A percentile compares a stretch with the other conserved stretches of the same genome.
phyloP scores from a whole-genome alignment of 495 filamentous ascomycete genomes.

The Penicillium crystallinum region DNA sequence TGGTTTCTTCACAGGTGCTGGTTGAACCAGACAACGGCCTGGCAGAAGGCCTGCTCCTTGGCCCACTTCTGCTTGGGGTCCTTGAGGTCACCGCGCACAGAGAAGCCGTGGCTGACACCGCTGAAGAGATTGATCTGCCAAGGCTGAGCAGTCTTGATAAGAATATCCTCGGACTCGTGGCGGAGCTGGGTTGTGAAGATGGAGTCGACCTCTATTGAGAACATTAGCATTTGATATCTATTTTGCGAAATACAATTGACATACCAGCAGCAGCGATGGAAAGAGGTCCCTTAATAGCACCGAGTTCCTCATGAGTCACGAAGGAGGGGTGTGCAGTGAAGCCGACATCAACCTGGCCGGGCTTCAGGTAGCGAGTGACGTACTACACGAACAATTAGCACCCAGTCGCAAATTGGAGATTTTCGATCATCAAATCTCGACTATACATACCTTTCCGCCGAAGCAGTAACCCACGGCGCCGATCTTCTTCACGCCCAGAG shows the following conservation, averaged over 20 bases:
- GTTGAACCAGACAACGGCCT: slow-evolving; percentile 78
- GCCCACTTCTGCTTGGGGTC: slow-evolving; percentile 63
- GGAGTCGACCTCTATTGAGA: slow-evolving; percentile 57
- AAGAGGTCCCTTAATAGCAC: slow-evolving; percentile 63
- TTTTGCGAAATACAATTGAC: slow-evolving; percentile 8
- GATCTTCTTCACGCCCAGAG: slow-evolving; percentile 59
- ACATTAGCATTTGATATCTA: background rate
- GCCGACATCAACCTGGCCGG: slow-evolving; percentile 55
- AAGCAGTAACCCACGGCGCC: slow-evolving; percentile 54
- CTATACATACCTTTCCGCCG: slow-evolving; percentile 36
- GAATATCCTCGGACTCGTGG: slow-evolving; percentile 53
- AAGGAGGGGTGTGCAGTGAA: slow-evolving; percentile 75
- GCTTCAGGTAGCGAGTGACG: slow-evolving; percentile 41
- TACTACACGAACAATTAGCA: slow-evolving; percentile 27
- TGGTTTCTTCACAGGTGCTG: slow-evolving; percentile 43
- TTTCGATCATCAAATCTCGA: background rate
- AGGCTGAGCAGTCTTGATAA: slow-evolving; percentile 56
- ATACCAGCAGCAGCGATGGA: slow-evolving; percentile 69
- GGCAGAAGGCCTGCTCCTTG: slow-evolving; percentile 80
- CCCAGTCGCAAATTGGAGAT: background rate
- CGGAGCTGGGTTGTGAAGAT: slow-evolving; percentile 78
- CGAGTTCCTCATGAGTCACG: slow-evolving; percentile 70
- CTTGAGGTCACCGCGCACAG: slow-evolving; percentile 61
- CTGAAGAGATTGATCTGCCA: slow-evolving; percentile 83
- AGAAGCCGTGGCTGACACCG: slow-evolving; percentile 73